These are phyloP conservation scores for Naganishia liquefaciens DNA, from an alignment of 1,284 basidiomycete species.

Conservation along the genomic window DNA sequence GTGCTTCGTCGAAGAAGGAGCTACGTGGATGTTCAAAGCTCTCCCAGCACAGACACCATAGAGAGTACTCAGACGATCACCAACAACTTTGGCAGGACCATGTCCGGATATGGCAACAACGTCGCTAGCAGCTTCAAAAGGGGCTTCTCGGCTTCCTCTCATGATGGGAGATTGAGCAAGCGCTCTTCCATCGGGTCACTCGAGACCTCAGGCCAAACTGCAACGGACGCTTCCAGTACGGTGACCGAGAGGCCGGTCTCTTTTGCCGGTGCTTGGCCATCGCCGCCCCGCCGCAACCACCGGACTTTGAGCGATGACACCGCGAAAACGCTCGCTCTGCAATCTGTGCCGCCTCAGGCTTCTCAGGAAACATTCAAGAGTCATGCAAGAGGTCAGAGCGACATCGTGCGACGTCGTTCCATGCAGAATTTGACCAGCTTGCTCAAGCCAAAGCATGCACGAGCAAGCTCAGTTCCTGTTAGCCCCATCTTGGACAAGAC, in stretches of 20 bases:
- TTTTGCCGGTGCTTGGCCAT: neutral
- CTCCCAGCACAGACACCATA: constrained; percentile 18
- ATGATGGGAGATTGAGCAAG: constrained; percentile 20
- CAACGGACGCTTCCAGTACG: neutral
- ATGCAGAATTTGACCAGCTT: constrained; percentile 25
- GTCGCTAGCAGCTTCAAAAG: constrained; percentile 32
- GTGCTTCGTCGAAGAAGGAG: constrained; percentile 45
- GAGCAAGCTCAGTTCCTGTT: constrained; percentile 24
- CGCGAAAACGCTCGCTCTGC: neutral
- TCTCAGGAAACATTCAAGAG: neutral
- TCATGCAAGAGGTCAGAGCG: constrained; percentile 3
- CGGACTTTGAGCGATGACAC: constrained; percentile 7
- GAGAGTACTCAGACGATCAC: constrained; percentile 1
- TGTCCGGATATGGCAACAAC: constrained; percentile 29
- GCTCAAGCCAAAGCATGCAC: constrained; percentile 15
- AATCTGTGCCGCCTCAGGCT: neutral
- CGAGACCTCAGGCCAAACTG: neutral
- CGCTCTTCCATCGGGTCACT: constrained; percentile 14
- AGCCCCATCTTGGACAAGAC: constrained; percentile 1
- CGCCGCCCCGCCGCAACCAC: constrained; percentile 5
- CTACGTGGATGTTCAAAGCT: constrained; percentile 26
- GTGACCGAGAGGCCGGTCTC: neutral
- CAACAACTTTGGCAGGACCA: constrained; percentile 4
- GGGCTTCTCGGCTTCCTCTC: constrained; percentile 31
- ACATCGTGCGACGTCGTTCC: constrained; percentile 9